Conservation (phyloP, 2,329 filamentous ascomycete species). For the Aspergillus unguis region DNA sequence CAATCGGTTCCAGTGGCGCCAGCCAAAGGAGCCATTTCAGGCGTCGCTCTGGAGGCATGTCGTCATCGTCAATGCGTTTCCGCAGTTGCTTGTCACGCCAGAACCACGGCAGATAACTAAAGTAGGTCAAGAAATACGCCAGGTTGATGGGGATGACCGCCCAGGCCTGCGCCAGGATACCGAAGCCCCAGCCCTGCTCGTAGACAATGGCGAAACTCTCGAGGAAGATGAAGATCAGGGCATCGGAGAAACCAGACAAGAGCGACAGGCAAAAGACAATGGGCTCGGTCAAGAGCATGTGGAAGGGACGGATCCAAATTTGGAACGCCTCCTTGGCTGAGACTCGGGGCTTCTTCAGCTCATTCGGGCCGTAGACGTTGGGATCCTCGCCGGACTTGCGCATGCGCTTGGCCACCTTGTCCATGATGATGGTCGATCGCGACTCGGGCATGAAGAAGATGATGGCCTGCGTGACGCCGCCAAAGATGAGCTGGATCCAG, state of each 20-base stretch:
- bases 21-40: constrained; percentile 64
- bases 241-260: constrained; percentile 69
- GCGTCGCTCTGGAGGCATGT: constrained; percentile 61
- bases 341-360: constrained; percentile 49
- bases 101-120: constrained; percentile 52
- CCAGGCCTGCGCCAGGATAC: constrained; percentile 19
- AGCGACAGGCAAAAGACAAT: constrained; percentile 71
- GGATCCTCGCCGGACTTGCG: constrained; percentile 51
- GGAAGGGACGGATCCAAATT: constrained; percentile 64
- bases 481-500: constrained; percentile 60
- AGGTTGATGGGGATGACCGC: constrained; percentile 39
- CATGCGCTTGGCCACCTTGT: constrained; percentile 56
- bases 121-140: constrained; percentile 55
- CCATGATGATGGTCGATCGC: constrained; percentile 55
- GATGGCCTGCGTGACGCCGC: constrained; percentile 49
- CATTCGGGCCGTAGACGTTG: constrained; percentile 65
- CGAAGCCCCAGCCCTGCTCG: constrained; percentile 20
- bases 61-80: constrained; percentile 46
- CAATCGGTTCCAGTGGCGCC: constrained; percentile 60
- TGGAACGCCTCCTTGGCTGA: constrained; percentile 34
- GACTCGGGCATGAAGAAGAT: constrained; percentile 62
- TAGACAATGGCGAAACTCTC: constrained; percentile 65
- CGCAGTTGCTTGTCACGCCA: constrained; percentile 38
- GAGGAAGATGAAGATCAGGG: constrained; percentile 74
- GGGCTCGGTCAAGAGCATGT: constrained; percentile 70